Evolutionary conservation across 345 rosid genomes (phyloP).

Genomic region (Pistacia atlantica): DNA sequence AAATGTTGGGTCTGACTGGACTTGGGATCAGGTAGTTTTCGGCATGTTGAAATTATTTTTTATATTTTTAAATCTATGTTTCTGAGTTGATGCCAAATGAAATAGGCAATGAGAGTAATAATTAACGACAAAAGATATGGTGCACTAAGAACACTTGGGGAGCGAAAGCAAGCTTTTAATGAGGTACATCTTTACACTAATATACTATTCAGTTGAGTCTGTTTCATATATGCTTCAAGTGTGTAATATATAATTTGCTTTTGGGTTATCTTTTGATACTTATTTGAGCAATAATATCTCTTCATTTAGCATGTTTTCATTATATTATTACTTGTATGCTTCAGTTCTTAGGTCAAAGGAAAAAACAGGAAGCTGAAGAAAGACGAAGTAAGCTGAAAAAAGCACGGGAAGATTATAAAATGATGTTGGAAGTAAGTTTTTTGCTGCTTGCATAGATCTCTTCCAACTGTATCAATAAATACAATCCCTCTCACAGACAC

Average conservation of each 20-base stretch:
- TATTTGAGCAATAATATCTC: constrained; percentile 15
- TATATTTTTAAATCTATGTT: constrained; percentile 15
- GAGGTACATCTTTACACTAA: constrained; percentile 54
- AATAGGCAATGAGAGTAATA: constrained; percentile 85
- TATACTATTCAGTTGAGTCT: constrained; percentile 12
- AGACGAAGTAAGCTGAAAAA: constrained; percentile 68
- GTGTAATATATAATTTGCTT: background rate
- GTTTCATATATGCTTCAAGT: constrained; percentile 13
- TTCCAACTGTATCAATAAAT: constrained; percentile 1
- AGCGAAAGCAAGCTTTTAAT: constrained; percentile 87
- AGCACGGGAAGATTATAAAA: constrained; percentile 74
- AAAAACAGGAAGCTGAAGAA: constrained; percentile 82
- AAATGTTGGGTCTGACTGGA: constrained; percentile 90
- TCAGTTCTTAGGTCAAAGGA: constrained; percentile 77
- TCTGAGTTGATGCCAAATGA: constrained; percentile 30
- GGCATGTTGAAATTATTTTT: constrained; percentile 3
- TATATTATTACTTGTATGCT: constrained; percentile 19
- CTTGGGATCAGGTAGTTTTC: constrained; percentile 90
- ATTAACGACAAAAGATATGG: constrained; percentile 93
- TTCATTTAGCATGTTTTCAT: constrained; percentile 13
- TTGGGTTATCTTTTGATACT: constrained; percentile 13
- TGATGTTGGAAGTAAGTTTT: constrained; percentile 78
- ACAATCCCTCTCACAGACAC: constrained; percentile 2
- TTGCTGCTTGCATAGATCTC: constrained; percentile 17
- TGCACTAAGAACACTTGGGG: constrained; percentile 89